A percentile compares a stretch with the other conserved stretches of the same genome.
Conservation (phyloP, 179 eudicot genomes). For the Dionaea muscipula region DNA sequence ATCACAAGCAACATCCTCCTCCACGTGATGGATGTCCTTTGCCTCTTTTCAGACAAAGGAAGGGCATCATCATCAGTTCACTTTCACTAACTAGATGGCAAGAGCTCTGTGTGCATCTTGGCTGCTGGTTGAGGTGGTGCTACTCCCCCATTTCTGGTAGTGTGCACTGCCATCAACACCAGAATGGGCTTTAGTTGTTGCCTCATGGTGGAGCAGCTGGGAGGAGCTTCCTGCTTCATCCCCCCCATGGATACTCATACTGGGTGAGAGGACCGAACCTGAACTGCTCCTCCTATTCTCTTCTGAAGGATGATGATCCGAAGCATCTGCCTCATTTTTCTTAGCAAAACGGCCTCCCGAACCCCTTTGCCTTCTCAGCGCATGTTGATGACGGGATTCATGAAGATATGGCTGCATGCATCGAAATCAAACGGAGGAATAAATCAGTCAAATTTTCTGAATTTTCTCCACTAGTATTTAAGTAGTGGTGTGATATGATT, state of each 20-base stretch:
- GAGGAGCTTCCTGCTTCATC: not conserved
- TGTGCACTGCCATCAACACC: conserved; percentile 15
- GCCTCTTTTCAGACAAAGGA: not conserved
- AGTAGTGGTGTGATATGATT: too few species aligned
- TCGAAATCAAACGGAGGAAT: not conserved
- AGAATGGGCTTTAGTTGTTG: conserved; percentile 10
- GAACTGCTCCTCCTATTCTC: conserved; percentile 19
- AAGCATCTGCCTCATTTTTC: conserved; percentile 36
- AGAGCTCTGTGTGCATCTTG: conserved; percentile 35
- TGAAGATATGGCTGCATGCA: conserved; percentile 77
- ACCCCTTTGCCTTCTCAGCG: conserved; percentile 70
- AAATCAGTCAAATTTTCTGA: too few species aligned
- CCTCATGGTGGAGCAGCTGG: conserved; percentile 13
- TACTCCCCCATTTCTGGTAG: conserved; percentile 32
- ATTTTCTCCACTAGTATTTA: too few species aligned
- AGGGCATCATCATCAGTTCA: too few species aligned
- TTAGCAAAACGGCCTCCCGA: conserved; percentile 84
- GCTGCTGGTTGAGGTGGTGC: conserved; percentile 18
- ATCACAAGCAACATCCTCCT: conserved; percentile 12
- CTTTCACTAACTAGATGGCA: conserved; percentile 44
- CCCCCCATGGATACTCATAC: conserved; percentile 7
- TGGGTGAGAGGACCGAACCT: conserved; percentile 17
- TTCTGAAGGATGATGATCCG: conserved; percentile 17
- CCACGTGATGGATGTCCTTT: conserved; percentile 4
- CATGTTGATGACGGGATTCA: conserved; percentile 87